Evolutionary conservation across 2,329 filamentous ascomycete species (phyloP).

Genomic region (Xylaria sp.): DNA sequence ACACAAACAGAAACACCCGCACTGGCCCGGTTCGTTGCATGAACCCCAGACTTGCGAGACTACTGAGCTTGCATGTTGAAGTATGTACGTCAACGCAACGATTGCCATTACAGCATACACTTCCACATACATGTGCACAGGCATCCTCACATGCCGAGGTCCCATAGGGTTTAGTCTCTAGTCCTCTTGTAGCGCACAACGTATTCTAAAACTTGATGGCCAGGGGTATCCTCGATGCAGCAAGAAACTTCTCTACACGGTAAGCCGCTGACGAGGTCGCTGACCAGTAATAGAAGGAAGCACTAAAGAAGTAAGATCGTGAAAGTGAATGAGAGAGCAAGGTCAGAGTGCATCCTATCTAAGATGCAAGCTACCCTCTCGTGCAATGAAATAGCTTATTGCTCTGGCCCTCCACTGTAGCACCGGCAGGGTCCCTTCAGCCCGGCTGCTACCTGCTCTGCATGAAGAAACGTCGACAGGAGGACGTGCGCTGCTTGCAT

Average conservation of each 20-base stretch:
- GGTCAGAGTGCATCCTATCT: conserved; percentile 19
- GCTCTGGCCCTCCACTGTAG: conserved; percentile 26
- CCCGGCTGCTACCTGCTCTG: conserved; percentile 36
- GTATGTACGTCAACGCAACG: conserved; percentile 7
- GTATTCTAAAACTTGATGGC: conserved; percentile 14
- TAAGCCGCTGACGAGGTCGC: conserved; percentile 17
- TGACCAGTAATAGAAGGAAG: conserved; percentile 22
- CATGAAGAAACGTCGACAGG: conserved; percentile 44
- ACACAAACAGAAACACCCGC: conserved; percentile 38
- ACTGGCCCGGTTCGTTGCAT: conserved; percentile 43
- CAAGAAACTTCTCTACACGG: conserved; percentile 17
- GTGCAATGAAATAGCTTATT: conserved; percentile 22
- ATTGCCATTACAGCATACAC: background rate
- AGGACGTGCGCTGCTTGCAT: conserved; percentile 47
- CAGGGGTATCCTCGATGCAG: conserved; percentile 9
- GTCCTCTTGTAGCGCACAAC: conserved; percentile 17
- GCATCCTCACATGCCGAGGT: conserved; percentile 9
- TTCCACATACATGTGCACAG: conserved; percentile 13
- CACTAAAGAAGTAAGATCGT: conserved; percentile 25
- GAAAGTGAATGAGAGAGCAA: conserved; percentile 25
- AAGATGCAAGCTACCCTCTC: conserved; percentile 38
- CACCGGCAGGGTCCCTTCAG: conserved; percentile 38
- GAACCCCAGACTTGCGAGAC: conserved; percentile 45
- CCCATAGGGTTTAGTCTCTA: conserved; percentile 18
- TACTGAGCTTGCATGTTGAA: conserved; percentile 32